Evolutionary conservation across 225 moss, liverwort and hornwort genomes (phyloP), one percentile per base, ranked within the genome.

Genomic region (Asterella californica): DNA sequence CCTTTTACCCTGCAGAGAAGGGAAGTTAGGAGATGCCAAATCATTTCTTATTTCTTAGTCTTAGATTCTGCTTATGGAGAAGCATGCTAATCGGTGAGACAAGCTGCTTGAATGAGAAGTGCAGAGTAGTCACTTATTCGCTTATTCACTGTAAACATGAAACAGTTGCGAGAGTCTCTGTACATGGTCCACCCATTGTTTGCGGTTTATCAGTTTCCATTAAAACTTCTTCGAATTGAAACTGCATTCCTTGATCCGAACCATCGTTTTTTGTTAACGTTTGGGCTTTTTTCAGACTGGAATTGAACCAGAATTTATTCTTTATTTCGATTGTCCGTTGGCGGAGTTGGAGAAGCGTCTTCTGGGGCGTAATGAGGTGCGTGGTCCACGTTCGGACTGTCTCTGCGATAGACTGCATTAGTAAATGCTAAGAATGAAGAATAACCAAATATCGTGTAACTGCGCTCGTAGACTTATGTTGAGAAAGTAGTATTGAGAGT

Each of bases 341-440:
- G 88, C 82, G 72, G 94, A 88, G 84, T 85, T 97, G 93, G 91
- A 97, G 86, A 91, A 67, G 81, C 96, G 96, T 76, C 82, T 97
- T 62, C 86, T 97, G 78, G 91, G 93, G 76, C 92, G 96, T 72
- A 94, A 94, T 76, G 90, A 97, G 94, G 96, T 92, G 52, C 63
- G 78, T 53, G 52, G 21, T 15, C 19, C n/a, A 71, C n/a, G 71
- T 47, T 46, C n/a, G 21, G 21, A 21, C 65, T 10, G 19, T 8
- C 24, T 25, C 1, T 48, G 15, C 27, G 70, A 70, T n/a, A n/a
- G n/a, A n/a, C n/a, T n/a, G 24, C 9, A 45, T 45, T 0, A 22
- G 9, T 42, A 8, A 70, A 46, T 25, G 25, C 24, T n/a, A 63
- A 4, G 0, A 67, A 42, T 42, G 18, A 67, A 37, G 6, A n/a